phyloP scores from a whole-genome alignment of 2,329 filamentous ascomycete genomes.

The Colletotrichum lentis region DNA sequence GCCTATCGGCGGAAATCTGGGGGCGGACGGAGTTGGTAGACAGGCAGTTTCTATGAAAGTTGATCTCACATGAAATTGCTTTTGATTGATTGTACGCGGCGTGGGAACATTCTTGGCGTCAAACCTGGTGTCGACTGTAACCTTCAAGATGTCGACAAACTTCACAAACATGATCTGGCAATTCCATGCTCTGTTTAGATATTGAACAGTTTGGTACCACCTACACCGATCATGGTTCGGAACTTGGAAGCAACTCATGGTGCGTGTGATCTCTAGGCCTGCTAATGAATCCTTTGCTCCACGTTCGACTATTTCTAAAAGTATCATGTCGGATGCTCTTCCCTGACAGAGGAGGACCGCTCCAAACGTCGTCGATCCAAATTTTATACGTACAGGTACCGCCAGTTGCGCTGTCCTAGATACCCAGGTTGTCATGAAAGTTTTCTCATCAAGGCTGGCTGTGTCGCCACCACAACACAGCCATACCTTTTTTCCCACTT shows the following conservation, averaged over 20 bases:
- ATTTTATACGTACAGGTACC: slow-evolving; percentile 12
- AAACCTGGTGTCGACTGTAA: too few relatives aligned
- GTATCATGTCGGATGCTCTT: slow-evolving; percentile 21
- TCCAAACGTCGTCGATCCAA: slow-evolving; percentile 11
- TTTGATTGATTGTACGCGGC: background rate
- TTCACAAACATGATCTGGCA: too few relatives aligned
- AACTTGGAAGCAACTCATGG: too few relatives aligned
- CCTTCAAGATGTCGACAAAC: background rate
- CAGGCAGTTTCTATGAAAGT: slow-evolving; percentile 36
- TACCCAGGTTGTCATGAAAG: slow-evolving; percentile 2
- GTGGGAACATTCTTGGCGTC: too few relatives aligned
- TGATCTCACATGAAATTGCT: slow-evolving; percentile 1
- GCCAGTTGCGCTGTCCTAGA: slow-evolving; percentile 1
- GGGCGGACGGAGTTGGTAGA: slow-evolving; percentile 39
- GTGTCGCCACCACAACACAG: background rate
- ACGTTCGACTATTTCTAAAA: slow-evolving; percentile 16
- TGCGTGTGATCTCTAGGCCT: background rate
- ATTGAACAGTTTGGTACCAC: too few relatives aligned
- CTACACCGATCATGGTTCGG: too few relatives aligned
- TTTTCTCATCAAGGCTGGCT: slow-evolving; percentile 8
- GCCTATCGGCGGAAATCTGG: slow-evolving; percentile 26
- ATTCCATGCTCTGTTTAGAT: too few relatives aligned
- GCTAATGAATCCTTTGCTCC: slow-evolving; percentile 5
- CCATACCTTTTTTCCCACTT: background rate
- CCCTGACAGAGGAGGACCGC: background rate